Evolutionary conservation across 768 basidiomycete species (phyloP).

Genomic region (Hygrocybe punicea): DNA sequence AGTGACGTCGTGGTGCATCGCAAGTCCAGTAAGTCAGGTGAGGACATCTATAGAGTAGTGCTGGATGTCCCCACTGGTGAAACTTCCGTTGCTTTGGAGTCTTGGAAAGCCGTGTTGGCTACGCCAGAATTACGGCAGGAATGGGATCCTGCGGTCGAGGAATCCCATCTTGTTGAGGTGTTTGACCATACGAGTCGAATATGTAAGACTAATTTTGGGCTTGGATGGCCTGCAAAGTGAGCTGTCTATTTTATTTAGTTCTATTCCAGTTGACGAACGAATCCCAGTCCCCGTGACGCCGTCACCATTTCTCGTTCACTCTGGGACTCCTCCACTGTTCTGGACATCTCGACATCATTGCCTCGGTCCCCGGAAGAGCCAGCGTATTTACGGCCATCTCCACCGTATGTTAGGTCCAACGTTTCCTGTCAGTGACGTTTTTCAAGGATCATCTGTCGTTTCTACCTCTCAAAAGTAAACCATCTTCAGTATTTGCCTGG

Average conservation of each 20-base stretch:
- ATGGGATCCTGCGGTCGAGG: constrained; percentile 93
- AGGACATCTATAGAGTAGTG: constrained; percentile 75
- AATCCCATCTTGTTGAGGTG: constrained; percentile 76
- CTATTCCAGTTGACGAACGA: constrained; percentile 8
- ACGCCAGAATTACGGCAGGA: constrained; percentile 86
- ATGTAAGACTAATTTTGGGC: constrained; percentile 81
- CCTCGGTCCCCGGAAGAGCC: constrained; percentile 90
- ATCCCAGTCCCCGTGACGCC: constrained; percentile 81
- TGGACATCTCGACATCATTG: constrained; percentile 91
- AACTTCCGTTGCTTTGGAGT: constrained; percentile 62
- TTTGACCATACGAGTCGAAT: constrained; percentile 84
- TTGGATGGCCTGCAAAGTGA: constrained; percentile 97
- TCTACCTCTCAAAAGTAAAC: constrained; percentile 12
- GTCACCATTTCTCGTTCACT: constrained; percentile 89
- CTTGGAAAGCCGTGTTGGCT: constrained; percentile 76
- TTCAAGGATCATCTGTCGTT: constrained; percentile 6
- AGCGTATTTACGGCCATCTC: constrained; percentile 84
- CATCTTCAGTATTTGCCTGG: constrained; percentile 76
- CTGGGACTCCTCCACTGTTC: constrained; percentile 73
- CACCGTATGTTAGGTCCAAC: constrained; percentile 88
- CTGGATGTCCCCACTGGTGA: constrained; percentile 72
- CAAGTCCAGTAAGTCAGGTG: constrained; percentile 62
- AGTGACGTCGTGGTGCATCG: constrained; percentile 78
- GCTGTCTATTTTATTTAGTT: constrained; percentile 28
- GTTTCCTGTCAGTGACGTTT: constrained; percentile 54